Percentiles rank a stretch among this genome's conserved stretches.
phyloP scores from a whole-genome alignment of 1,139 yeast genomes.

The Kurtzmaniella quercitrusa region DNA sequence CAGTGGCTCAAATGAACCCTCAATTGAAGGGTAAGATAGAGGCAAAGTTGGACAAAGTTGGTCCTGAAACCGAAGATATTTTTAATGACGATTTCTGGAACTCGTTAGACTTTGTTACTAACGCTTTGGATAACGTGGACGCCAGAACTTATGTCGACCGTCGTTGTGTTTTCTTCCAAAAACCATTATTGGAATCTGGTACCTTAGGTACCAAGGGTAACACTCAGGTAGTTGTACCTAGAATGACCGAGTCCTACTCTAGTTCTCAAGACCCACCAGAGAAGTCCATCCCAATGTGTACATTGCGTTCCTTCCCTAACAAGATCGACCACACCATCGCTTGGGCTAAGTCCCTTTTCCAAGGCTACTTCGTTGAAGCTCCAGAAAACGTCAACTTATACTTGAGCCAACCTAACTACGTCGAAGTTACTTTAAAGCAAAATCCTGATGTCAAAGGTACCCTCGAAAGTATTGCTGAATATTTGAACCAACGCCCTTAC shows the following conservation, averaged over 20 bases:
- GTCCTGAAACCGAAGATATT: slow-evolving; percentile 84
- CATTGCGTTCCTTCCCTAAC: slow-evolving; percentile 94
- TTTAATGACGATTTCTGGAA: slow-evolving; percentile 89
- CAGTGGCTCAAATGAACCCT: slow-evolving; percentile 83
- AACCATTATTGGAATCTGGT: slow-evolving; percentile 92
- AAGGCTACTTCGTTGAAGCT: slow-evolving; percentile 86
- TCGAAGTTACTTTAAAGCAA: slow-evolving; percentile 86
- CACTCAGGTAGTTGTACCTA: slow-evolving; percentile 93
- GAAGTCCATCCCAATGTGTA: slow-evolving; percentile 94
- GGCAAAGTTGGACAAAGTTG: slow-evolving; percentile 81
- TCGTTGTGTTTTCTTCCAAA: slow-evolving; percentile 89
- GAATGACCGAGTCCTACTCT: slow-evolving; percentile 89
- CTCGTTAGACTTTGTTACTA: slow-evolving; percentile 79
- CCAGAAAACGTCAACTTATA: slow-evolving; percentile 92
- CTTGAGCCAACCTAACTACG: slow-evolving; percentile 87
- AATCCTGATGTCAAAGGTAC: slow-evolving; percentile 88
- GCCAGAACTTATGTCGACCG: slow-evolving; percentile 98
- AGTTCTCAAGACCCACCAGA: slow-evolving; percentile 99
- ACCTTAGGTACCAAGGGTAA: slow-evolving; percentile 98
- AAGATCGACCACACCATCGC: slow-evolving; percentile 98
- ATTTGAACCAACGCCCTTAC: slow-evolving; percentile 77
- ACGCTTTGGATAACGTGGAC: slow-evolving; percentile 95
- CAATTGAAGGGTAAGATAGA: slow-evolving; percentile 74
- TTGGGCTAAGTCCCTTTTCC: slow-evolving; percentile 95
- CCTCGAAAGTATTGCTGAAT: slow-evolving; percentile 69